These are phyloP conservation scores for Effrenium voratum DNA, from an alignment of 73 alveolate species.

Conservation along the genomic window DNA sequence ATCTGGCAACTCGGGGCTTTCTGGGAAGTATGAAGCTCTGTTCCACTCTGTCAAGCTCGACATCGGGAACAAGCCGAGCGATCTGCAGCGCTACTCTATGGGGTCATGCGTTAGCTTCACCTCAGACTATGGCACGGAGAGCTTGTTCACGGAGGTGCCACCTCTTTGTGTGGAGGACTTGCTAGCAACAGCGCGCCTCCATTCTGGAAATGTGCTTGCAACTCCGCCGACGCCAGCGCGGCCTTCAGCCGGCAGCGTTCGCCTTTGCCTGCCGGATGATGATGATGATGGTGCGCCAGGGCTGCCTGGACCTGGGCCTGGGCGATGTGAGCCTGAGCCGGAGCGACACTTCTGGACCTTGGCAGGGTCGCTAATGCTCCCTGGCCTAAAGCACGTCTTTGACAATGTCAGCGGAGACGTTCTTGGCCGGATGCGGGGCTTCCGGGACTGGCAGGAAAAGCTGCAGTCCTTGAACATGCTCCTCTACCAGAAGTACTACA, in stretches of 20 bases:
- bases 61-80: background rate
- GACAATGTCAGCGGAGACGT: background rate
- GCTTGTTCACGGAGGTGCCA: background rate
- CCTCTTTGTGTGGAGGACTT: no score
- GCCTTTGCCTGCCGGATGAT: no score
- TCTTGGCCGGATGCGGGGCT: background rate
- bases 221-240: no score
- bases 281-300: background rate
- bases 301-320: background rate
- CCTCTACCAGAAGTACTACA: background rate
- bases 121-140: slow-evolving; percentile 17
- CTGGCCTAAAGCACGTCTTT: slow-evolving; percentile 2
- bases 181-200: no score
- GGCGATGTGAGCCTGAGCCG: background rate
- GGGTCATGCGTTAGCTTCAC: background rate
- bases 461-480: background rate
- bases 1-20: background rate
- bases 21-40: background rate
- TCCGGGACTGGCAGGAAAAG: slow-evolving; percentile 1
- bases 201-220: no score
- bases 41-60: background rate
- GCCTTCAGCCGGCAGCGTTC: no score
- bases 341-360: background rate
- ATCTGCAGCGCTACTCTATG: background rate
- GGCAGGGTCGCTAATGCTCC: background rate